phyloP scores from a whole-genome alignment of 768 basidiomycete genomes.

The Hirschioporus abietinus region DNA sequence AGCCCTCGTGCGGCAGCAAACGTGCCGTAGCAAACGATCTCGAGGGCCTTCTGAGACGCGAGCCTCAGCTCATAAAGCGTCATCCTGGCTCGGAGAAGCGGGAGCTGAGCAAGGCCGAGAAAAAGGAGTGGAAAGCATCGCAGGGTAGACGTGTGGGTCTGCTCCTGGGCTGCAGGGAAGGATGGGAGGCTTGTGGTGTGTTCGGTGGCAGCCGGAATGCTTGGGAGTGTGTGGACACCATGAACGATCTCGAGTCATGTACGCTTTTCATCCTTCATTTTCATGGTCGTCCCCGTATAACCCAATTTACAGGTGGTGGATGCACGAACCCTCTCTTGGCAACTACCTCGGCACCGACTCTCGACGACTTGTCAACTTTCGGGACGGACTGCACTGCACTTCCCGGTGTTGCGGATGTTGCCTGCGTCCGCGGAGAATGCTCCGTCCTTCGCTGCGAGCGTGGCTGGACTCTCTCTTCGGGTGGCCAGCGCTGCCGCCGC shows the following conservation, averaged over 20 bases:
- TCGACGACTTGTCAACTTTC: constrained; percentile 15
- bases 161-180: constrained; percentile 14
- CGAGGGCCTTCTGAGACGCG: no score
- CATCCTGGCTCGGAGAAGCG: no score
- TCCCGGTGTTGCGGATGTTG: constrained; percentile 42
- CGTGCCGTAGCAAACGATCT: not conserved
- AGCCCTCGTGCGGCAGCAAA: constrained; percentile 22
- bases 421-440: constrained; percentile 40
- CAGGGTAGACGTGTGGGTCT: no score
- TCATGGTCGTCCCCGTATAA: not conserved
- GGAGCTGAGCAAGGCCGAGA: no score
- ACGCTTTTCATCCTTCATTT: constrained; percentile 18
- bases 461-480: constrained; percentile 22
- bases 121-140: no score
- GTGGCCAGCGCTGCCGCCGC: no score
- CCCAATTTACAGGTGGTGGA: constrained; percentile 37
- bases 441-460: constrained; percentile 39
- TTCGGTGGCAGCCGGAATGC: constrained; percentile 31
- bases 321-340: constrained; percentile 31
- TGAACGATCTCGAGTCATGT: constrained; percentile 49
- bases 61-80: no score
- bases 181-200: constrained; percentile 38
- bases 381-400: constrained; percentile 47
- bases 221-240: constrained; percentile 47
- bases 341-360: no score